Conservation (phyloP, 352 stramenopile genomes). For the Globisporangium acanthophoron region DNA sequence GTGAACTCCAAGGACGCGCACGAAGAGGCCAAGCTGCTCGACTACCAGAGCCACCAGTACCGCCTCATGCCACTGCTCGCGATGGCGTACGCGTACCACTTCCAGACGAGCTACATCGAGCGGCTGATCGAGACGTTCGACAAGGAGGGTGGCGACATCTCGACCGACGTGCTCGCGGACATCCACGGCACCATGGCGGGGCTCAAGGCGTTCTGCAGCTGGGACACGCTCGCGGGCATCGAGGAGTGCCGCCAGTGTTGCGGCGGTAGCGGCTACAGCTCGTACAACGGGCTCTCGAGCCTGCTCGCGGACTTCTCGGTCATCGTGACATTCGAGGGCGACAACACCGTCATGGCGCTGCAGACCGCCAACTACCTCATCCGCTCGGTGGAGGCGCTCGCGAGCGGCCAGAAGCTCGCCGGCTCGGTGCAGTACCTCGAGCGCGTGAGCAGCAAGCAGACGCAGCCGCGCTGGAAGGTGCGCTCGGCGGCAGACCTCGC, state of each 20-base stretch:
- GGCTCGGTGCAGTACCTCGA: constrained; percentile 65
- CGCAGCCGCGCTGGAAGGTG: constrained; percentile 29
- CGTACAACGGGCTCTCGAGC: constrained; percentile 87
- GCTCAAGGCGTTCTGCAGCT: constrained; percentile 93
- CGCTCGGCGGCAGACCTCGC: constrained; percentile 23
- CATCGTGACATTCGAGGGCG: constrained; percentile 95
- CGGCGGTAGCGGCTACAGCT: constrained; percentile 93
- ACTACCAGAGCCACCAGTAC: constrained; percentile 96
- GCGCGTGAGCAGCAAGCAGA: constrained; percentile 18
- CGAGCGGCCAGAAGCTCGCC: constrained; percentile 36
- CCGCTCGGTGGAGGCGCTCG: constrained; percentile 49
- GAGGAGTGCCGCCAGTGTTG: constrained; percentile 94
- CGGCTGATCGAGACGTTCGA: constrained; percentile 84
- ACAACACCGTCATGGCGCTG: constrained; percentile 96
- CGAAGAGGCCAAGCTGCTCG: constrained; percentile 88
- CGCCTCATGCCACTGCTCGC: constrained; percentile 91
- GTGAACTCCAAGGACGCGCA: constrained; percentile 32
- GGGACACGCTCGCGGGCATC: constrained; percentile 87
- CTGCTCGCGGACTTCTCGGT: constrained; percentile 92
- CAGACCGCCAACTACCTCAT: constrained; percentile 84
- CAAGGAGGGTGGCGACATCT: constrained; percentile 58
- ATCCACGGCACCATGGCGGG: constrained; percentile 93
- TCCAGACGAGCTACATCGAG: constrained; percentile 76
- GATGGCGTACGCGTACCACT: constrained; percentile 71
- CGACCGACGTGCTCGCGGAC: constrained; percentile 72